These are phyloP conservation scores for Pseudotulostoma volvatum DNA, from an alignment of 495 filamentous ascomycete species.

Conservation along the genomic window DNA sequence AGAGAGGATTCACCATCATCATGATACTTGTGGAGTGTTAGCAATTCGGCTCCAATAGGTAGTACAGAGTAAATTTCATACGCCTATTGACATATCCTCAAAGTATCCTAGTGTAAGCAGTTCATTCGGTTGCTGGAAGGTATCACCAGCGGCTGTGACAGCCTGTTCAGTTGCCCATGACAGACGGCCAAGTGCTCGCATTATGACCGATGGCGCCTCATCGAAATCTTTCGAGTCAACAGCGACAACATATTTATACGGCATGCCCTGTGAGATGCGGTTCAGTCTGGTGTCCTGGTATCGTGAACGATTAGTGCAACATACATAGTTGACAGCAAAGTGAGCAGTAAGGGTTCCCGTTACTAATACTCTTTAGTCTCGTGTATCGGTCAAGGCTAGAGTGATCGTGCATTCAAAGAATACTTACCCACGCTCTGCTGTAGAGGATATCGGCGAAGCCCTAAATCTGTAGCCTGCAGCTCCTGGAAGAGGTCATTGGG, in stretches of 20 bases:
- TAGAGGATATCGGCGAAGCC: conserved; percentile 39
- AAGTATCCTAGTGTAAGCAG: conserved; percentile 62
- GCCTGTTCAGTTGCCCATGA: conserved; percentile 44
- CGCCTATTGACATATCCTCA: conserved; percentile 47
- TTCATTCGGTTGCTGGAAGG: conserved; percentile 42
- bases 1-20: conserved; percentile 70
- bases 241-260: conserved; percentile 65
- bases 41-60: no score
- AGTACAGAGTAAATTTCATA: no score
- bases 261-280: conserved; percentile 42
- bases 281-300: no score
- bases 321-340: conserved; percentile 58
- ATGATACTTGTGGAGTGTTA: conserved; percentile 63
- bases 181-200: conserved; percentile 40
- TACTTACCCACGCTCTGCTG: conserved; percentile 23
- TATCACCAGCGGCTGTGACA: conserved; percentile 12
- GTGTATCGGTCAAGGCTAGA: no score
- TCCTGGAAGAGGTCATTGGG: conserved; percentile 46
- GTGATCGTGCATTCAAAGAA: not conserved
- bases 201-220: conserved; percentile 40
- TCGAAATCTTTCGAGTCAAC: conserved; percentile 47
- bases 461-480: conserved; percentile 42
- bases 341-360: conserved; percentile 43
- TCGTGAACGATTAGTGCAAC: conserved; percentile 11
- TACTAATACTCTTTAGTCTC: no score